Base-by-base conservation (phyloP, 2,329 filamentous ascomycete genomes). In the Diplodia seriata region DNA sequence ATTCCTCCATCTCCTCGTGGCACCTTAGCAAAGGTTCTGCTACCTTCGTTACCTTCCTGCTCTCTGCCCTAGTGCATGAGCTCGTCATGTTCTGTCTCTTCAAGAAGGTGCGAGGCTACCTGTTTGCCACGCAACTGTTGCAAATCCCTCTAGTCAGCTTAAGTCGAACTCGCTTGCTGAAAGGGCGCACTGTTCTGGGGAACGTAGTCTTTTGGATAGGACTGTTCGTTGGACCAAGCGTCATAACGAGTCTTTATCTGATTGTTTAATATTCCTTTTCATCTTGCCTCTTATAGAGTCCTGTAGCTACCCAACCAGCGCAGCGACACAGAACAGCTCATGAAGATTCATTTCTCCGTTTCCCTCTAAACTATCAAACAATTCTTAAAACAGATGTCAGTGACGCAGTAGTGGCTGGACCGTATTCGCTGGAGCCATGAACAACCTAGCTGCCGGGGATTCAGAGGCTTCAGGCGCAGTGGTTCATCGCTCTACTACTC, bases 51-150 rank as follows among this genome's bases (percentile, higher is more conserved):
- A 93, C 91, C 0, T 93, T 93, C 74, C 84, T 92, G 71, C 80
- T 93, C 20, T 90, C 86, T 8, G 90, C 90, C 0, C 85, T 89
- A 70, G 84, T 91, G 23, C 90, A 93, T 73, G 91, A 94, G 77
- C 80, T 93, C 55, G 85, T 93, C 73, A 93, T 93, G 91, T 90
- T 89, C 82, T 91, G 91, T 71, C 83, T 94, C 40, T 94, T 94
- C 77, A 90, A 90, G 77, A 93, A 92, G 78, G 83, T 93, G 11
- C 82, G 91, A 49, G 91, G 91, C 0, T 93, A 93, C 73, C 78
- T 93, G 55, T 85, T 93, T 26, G 80, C 87, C n/a, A 78, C 91
- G 73, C 91, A 94, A 76, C 88, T 94, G 86, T 84, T 84, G 70
- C 91, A 94, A 78, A 77, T 94, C 54, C 91, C 91, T 40, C 79